Percentiles rank a stretch among this genome's conserved stretches.
These are phyloP conservation scores for Vitis amurensis DNA, from an alignment of 164 flowering plant species.

Conservation along the genomic window DNA sequence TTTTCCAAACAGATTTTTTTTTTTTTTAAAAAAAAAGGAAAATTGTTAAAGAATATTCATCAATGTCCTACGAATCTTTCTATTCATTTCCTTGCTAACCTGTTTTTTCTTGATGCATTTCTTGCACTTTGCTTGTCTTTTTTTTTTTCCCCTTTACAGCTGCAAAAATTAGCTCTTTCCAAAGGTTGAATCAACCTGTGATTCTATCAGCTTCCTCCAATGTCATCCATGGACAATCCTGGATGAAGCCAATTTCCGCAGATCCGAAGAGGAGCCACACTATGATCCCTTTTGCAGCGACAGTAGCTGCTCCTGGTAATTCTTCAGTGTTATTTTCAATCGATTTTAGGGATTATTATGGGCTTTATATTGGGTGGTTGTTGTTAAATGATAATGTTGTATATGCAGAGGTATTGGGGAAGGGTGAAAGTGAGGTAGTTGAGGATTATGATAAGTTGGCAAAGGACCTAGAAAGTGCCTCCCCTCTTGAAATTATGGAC, in stretches of 20 bases:
- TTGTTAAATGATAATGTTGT: not conserved
- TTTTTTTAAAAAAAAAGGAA: no score
- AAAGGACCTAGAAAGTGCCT: conserved; percentile 59
- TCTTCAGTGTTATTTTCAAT: not conserved
- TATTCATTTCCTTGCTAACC: no score
- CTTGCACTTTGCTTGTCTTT: not conserved
- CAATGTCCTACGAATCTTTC: not conserved
- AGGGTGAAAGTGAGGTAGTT: conserved; percentile 28
- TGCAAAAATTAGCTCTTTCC: conserved; percentile 25
- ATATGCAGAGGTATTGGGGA: no score
- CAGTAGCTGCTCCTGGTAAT: conserved; percentile 46
- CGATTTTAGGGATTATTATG: not conserved
- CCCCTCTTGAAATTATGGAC: conserved; percentile 67
- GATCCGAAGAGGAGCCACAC: conserved; percentile 46
- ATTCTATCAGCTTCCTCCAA: conserved; percentile 12
- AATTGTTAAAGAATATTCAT: no score
- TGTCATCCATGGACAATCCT: conserved; percentile 27
- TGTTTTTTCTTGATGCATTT: not conserved
- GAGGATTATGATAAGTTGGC: conserved; percentile 63
- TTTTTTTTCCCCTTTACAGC: conserved; percentile 18
- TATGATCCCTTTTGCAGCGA: conserved; percentile 43
- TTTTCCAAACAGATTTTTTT: no score
- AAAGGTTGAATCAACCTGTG: conserved; percentile 24
- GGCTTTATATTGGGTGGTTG: not conserved
- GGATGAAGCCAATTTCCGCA: conserved; percentile 35